Evolutionary conservation across 768 basidiomycete species (phyloP).

Genomic region (Leucocoprinus birnbaumii): DNA sequence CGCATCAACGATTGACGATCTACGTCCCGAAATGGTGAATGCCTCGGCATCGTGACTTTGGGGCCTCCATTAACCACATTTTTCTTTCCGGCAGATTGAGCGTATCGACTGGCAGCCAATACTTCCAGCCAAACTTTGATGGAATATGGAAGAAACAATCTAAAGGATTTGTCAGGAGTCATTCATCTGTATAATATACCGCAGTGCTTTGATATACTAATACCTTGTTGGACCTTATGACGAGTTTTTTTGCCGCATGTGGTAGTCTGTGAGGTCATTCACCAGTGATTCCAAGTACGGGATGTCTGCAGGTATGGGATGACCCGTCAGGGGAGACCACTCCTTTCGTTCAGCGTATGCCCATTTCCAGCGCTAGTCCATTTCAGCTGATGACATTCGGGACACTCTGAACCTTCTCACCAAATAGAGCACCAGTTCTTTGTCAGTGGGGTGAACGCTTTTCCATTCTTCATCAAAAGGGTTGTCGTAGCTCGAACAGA

Average conservation of each 20-base stretch:
- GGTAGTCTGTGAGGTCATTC: conserved; percentile 21
- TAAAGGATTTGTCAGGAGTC: not conserved
- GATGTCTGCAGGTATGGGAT: conserved; percentile 31
- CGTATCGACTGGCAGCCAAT: conserved; percentile 59
- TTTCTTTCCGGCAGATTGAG: conserved; percentile 41
- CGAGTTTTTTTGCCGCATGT: not conserved
- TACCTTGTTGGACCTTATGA: not conserved
- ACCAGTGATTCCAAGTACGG: conserved; percentile 38
- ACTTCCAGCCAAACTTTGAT: conserved; percentile 30
- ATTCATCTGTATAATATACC: not conserved
- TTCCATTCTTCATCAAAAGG: conserved; percentile 54
- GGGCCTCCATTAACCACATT: not conserved
- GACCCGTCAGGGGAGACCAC: conserved; percentile 48
- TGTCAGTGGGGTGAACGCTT: conserved; percentile 59
- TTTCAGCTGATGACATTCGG: not conserved
- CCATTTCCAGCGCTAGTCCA: conserved; percentile 68
- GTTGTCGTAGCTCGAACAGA: conserved; percentile 38
- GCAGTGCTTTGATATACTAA: not conserved
- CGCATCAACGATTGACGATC: conserved; percentile 56
- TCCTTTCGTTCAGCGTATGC: conserved; percentile 48
- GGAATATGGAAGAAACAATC: not conserved
- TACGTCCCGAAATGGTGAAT: conserved; percentile 74
- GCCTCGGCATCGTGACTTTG: no score
- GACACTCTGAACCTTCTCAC: conserved; percentile 34
- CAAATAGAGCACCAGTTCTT: conserved; percentile 65